Base-by-base conservation (phyloP, 2,329 filamentous ascomycete genomes). In the Colletotrichum somersetense region DNA sequence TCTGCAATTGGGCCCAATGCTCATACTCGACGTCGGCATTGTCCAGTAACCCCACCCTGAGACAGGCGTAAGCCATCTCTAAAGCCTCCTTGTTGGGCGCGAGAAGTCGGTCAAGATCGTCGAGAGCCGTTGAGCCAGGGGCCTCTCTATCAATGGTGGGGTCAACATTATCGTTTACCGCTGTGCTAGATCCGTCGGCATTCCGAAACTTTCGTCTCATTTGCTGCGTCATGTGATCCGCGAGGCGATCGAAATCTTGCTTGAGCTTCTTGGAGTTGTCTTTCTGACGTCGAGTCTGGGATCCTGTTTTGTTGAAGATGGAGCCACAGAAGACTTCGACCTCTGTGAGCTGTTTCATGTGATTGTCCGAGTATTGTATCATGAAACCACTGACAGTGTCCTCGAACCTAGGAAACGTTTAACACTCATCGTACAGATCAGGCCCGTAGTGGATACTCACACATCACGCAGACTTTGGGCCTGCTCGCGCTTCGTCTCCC, bases 311-410 rank as follows among this genome's bases (percentile, higher is more conserved):
- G 77, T 86, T 89, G 52, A 88, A 78, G n/a, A 89, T 84, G n/a
- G 82, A 84, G 11, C 88, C 88, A 33, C 87, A 87, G 65, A 89
- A 89, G 0, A 87, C 86, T 71, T 89, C 88, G 0, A 87, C 78
- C 75, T 89, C 88, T 0, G 79, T 83, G 10, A 89, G 79, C 0
- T 80, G 79, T 23, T 78, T 77, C 8, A 81, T 80, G 0, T 86
- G 82, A 55, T 87, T 85, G 7, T 87, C 83, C 0, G 87, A 81
- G 42, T 73, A 86, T 2, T 84, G 79, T 67, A 79, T 77, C 79
- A 85, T 87, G n/a, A 80, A 79, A 11, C 77, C 79, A 14, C 72
- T 71, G 0, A 89, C 79, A 0, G 79, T 76, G 11, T 83, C 81
- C 18, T 89, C 85, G 74, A 89, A 89, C 12, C 85, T 86, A 38